These are phyloP conservation scores for Xanthoconium stramineum DNA, from an alignment of 768 basidiomycete species.

Conservation along the genomic window DNA sequence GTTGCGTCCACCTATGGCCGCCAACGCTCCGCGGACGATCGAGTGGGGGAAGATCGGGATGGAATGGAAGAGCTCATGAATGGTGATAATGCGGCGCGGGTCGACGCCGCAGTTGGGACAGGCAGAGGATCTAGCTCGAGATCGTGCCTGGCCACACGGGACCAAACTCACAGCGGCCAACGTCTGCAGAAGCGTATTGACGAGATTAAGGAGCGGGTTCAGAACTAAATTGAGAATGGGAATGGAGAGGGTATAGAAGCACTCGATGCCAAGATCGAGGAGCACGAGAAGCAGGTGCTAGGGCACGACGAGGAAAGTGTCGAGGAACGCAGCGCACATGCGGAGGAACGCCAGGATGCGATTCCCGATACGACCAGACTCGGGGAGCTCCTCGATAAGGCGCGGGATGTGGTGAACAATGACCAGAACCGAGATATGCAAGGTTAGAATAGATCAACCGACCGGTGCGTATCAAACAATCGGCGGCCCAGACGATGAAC, in stretches of 20 bases:
- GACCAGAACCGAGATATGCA: slow-evolving; percentile 30
- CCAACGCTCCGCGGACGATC: slow-evolving; percentile 9
- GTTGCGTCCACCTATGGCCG: slow-evolving; percentile 6
- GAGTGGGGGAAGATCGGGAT: slow-evolving; percentile 21
- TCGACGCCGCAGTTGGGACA: neutral
- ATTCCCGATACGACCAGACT: slow-evolving; percentile 8
- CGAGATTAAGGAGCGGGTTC: neutral
- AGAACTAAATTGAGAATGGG: neutral
- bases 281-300: neutral
- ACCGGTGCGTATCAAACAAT: slow-evolving; percentile 43
- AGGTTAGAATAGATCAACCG: slow-evolving; percentile 44
- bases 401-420: slow-evolving; percentile 17
- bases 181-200: slow-evolving; percentile 4
- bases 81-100: neutral
- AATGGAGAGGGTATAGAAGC: neutral
- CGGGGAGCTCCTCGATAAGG: slow-evolving; percentile 18
- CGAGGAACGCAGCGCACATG: neutral
- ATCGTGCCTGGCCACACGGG: neutral
- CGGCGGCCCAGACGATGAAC: slow-evolving; percentile 52
- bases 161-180: neutral
- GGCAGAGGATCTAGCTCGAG: neutral
- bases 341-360: neutral
- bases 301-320: neutral
- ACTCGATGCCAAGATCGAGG: slow-evolving; percentile 6
- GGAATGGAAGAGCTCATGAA: slow-evolving; percentile 21